phyloP scores from a whole-genome alignment of 225 moss, liverwort and hornwort genomes.

The Straminergon stramineum region DNA sequence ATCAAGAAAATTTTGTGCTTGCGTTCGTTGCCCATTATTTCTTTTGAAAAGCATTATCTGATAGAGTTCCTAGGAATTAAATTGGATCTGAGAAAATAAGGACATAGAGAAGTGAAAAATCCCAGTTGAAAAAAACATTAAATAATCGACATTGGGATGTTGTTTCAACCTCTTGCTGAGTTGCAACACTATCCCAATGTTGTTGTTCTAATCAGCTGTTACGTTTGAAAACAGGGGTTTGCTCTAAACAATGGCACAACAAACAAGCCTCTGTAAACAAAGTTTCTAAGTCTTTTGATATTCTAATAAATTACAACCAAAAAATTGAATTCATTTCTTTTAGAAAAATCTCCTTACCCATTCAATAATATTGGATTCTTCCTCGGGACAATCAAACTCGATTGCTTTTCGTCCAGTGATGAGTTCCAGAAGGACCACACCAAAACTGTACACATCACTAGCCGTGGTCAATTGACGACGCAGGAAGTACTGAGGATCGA shows the following conservation, averaged over 20 bases:
- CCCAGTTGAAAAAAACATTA: not conserved
- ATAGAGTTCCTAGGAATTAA: no score
- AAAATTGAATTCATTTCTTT: not conserved
- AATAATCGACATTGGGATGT: not conserved
- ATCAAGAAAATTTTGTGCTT: not conserved
- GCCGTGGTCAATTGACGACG: slow-evolving; percentile 39
- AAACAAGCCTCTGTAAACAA: no score
- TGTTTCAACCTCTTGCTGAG: not conserved
- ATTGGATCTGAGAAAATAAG: not conserved
- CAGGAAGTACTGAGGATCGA: slow-evolving; percentile 50
- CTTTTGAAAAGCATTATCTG: not conserved
- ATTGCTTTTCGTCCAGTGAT: slow-evolving; percentile 39
- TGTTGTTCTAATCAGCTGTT: not conserved
- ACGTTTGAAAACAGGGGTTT: no score
- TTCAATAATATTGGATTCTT: slow-evolving; percentile 30
- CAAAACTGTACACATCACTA: slow-evolving; percentile 48
- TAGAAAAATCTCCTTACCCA: slow-evolving; percentile 8
- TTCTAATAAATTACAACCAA: not conserved
- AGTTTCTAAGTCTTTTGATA: not conserved
- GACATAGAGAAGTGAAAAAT: not conserved
- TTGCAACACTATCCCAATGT: not conserved
- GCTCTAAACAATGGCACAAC: not conserved
- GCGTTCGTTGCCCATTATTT: not conserved
- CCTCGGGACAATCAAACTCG: slow-evolving; percentile 15
- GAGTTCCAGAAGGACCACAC: slow-evolving; percentile 38